Evolutionary conservation across 495 filamentous ascomycete species (phyloP).

Genomic region (Tuber magnatum): DNA sequence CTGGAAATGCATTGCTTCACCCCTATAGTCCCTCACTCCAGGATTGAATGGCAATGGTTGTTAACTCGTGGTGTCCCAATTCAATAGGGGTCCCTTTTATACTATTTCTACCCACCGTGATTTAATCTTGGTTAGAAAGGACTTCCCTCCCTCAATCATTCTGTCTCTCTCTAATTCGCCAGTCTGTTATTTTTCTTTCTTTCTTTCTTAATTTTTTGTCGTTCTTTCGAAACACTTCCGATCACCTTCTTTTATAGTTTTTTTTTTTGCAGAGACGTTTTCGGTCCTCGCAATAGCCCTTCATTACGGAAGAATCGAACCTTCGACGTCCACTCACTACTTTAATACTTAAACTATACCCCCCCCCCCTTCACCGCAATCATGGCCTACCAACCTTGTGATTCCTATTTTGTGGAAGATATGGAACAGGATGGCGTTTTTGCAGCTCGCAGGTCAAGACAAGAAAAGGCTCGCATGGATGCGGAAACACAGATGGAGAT

Average conservation of each 20-base stretch:
- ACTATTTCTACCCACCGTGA: slow-evolving; percentile 33
- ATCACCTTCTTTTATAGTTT: slow-evolving; percentile 36
- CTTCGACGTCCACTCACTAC: slow-evolving; percentile 41
- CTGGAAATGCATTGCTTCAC: slow-evolving; percentile 29
- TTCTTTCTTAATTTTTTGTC: slow-evolving; percentile 34
- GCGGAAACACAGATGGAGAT: slow-evolving; percentile 48
- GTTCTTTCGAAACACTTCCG: slow-evolving; percentile 38
- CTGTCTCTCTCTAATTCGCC: slow-evolving; percentile 37
- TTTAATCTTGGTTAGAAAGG: slow-evolving; percentile 34
- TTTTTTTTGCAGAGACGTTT: slow-evolving; percentile 34
- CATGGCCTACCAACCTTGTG: slow-evolving; percentile 73
- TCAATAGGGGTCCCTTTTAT: slow-evolving; percentile 32
- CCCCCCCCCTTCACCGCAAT: slow-evolving; percentile 43
- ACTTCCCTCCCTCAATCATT: slow-evolving; percentile 30
- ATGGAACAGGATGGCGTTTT: slow-evolving; percentile 39
- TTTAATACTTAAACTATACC: slow-evolving; percentile 28
- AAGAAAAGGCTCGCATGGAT: slow-evolving; percentile 38
- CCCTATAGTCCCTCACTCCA: slow-evolving; percentile 32
- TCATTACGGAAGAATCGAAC: slow-evolving; percentile 40
- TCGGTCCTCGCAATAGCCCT: slow-evolving; percentile 33
- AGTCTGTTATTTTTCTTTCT: slow-evolving; percentile 32
- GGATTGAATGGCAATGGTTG: slow-evolving; percentile 30
- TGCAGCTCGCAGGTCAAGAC: slow-evolving; percentile 35
- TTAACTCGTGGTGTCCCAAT: slow-evolving; percentile 22
- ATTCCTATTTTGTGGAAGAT: slow-evolving; percentile 79